Conservation (phyloP, 352 stramenopile species). For the Phytophthora constricta region DNA sequence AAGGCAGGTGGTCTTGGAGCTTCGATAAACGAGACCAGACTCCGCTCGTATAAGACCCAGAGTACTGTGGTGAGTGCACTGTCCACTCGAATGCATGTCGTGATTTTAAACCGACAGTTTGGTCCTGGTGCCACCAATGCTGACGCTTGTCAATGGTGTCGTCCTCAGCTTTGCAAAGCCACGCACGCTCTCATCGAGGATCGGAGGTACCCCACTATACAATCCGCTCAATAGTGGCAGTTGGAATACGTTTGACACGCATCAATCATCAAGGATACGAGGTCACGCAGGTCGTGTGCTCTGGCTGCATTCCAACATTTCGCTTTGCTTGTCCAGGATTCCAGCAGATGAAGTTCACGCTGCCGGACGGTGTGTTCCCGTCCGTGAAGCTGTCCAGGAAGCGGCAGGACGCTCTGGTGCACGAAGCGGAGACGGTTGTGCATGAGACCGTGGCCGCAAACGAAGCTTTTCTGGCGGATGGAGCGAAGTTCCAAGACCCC, state of each 20-base stretch:
- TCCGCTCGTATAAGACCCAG: too few relatives aligned
- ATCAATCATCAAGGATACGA: neutral
- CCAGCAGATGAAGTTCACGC: slow-evolving; percentile 48
- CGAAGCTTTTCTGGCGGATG: slow-evolving; percentile 40
- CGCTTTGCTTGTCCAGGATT: too few relatives aligned
- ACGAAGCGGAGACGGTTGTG: slow-evolving; percentile 49
- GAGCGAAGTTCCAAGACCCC: slow-evolving; percentile 28
- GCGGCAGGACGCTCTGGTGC: slow-evolving; percentile 27
- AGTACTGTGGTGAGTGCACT: too few relatives aligned
- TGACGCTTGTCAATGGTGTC: too few relatives aligned
- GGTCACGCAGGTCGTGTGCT: too few relatives aligned
- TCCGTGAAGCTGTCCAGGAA: slow-evolving; percentile 36
- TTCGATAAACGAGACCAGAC: neutral
- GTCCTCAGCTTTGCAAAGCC: neutral
- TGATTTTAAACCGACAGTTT: too few relatives aligned
- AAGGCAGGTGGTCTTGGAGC: neutral
- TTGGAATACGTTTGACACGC: neutral
- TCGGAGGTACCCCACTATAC: too few relatives aligned
- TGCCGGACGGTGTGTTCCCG: slow-evolving; percentile 46
- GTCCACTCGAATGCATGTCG: too few relatives aligned
- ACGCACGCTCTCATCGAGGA: too few relatives aligned
- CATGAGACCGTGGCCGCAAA: slow-evolving; percentile 49
- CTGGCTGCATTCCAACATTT: too few relatives aligned
- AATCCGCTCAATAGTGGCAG: too few relatives aligned
- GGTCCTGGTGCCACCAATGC: too few relatives aligned